Conservation (phyloP, 768 basidiomycete genomes). For the Butyriboletus loyo region DNA sequence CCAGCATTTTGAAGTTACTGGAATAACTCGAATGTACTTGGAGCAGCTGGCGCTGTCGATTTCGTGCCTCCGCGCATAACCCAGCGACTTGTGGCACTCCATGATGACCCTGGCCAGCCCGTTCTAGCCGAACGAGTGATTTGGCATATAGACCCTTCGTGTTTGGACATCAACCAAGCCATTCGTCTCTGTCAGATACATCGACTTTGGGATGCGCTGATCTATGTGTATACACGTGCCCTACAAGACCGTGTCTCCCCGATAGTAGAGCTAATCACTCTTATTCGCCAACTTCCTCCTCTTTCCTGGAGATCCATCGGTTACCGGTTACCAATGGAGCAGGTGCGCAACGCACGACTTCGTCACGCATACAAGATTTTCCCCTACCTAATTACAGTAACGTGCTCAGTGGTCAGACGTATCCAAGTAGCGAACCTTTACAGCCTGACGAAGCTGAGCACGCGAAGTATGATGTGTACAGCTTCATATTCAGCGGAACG, state of each 20-base stretch:
- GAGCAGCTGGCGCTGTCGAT: conserved; percentile 68
- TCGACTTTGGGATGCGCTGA: too few relatives aligned
- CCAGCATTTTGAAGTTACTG: conserved; percentile 80
- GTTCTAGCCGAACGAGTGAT: conserved; percentile 85
- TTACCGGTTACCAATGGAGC: conserved; percentile 4
- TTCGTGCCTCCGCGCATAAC: conserved; percentile 84
- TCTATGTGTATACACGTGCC: too few relatives aligned
- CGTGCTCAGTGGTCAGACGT: conserved; percentile 75
- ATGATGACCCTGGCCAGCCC: conserved; percentile 59
- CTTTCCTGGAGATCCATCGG: not conserved
- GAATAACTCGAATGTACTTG: conserved; percentile 84
- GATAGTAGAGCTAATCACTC: conserved; percentile 74
- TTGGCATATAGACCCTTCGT: too few relatives aligned
- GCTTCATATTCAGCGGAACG: conserved; percentile 80
- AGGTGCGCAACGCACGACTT: conserved; percentile 10
- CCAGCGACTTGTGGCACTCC: conserved; percentile 82
- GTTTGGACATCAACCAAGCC: too few relatives aligned
- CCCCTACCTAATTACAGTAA: conserved; percentile 82
- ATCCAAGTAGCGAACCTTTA: conserved; percentile 79
- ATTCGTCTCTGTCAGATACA: conserved; percentile 81
- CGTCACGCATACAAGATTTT: conserved; percentile 82
- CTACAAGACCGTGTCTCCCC: too few relatives aligned
- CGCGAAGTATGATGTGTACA: conserved; percentile 75
- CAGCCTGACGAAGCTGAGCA: conserved; percentile 57
- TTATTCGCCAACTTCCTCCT: conserved; percentile 55